Evolutionary conservation across 345 rosid species (phyloP).

Genomic region (Stellera chamaejasme): DNA sequence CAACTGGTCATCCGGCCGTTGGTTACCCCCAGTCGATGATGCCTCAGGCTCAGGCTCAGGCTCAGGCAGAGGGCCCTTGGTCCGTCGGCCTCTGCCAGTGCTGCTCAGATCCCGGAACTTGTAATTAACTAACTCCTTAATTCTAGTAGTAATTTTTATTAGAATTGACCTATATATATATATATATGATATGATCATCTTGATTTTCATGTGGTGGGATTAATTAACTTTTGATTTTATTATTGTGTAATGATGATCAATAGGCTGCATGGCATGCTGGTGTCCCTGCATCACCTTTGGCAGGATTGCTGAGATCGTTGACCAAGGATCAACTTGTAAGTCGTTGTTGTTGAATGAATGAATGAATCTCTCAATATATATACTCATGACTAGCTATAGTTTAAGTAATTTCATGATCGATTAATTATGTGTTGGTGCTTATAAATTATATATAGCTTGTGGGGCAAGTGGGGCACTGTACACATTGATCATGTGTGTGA

Average conservation of each 20-base stretch:
- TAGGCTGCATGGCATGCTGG: conserved; percentile 23
- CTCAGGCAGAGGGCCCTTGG: conserved; percentile 19
- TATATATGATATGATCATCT: too few relatives aligned
- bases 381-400: too few relatives aligned
- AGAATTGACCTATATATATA: too few relatives aligned
- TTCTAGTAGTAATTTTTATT: too few relatives aligned
- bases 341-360: neutral
- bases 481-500: neutral
- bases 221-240: too few relatives aligned
- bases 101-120: conserved; percentile 21
- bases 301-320: conserved; percentile 46
- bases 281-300: conserved; percentile 39
- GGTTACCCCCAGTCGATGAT: neutral
- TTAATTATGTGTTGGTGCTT: neutral
- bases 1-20: conserved; percentile 5
- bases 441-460: conserved; percentile 25
- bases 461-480: conserved; percentile 17
- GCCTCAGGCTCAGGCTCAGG: neutral
- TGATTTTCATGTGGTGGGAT: too few relatives aligned
- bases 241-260: too few relatives aligned
- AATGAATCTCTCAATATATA: too few relatives aligned
- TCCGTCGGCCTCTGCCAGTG: conserved; percentile 44
- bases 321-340: conserved; percentile 46
- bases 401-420: too few relatives aligned
- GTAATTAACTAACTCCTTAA: conserved; percentile 14